A percentile compares a stretch with the other conserved stretches of the same genome.
phyloP scores from a whole-genome alignment of 306 rosid species.

The Echinosophora koreensis region DNA sequence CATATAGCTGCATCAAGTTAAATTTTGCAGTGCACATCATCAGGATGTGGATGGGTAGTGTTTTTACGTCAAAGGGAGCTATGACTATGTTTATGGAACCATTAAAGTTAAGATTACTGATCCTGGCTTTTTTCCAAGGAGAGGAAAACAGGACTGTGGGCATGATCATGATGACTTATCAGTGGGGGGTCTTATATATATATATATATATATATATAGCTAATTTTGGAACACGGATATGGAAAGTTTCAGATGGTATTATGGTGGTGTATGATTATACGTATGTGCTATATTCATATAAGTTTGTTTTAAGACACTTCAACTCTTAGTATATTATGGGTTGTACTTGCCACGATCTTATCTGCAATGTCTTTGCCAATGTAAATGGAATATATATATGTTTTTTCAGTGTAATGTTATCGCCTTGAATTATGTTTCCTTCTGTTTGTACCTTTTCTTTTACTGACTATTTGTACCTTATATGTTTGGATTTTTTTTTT shows the following conservation, averaged over 20 bases:
- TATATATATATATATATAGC: slow-evolving; percentile 56
- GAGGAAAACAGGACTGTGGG: slow-evolving; percentile 59
- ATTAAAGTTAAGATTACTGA: slow-evolving; percentile 54
- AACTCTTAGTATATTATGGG: slow-evolving; percentile 33
- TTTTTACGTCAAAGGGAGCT: slow-evolving; percentile 53
- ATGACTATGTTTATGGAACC: slow-evolving; percentile 61
- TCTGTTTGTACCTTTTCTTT: background rate
- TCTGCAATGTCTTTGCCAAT: slow-evolving; percentile 36
- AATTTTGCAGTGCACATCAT: slow-evolving; percentile 52
- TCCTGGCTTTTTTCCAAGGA: slow-evolving; percentile 58
- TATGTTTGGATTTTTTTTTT: too few relatives aligned
- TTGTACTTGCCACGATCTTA: background rate
- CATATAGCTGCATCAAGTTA: slow-evolving; percentile 64
- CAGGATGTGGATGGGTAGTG: slow-evolving; percentile 50
- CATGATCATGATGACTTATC: slow-evolving; percentile 59
- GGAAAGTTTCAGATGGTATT: slow-evolving; percentile 54
- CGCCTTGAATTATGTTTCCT: background rate
- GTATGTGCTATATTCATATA: slow-evolving; percentile 51
- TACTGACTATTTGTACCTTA: too few relatives aligned
- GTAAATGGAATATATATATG: slow-evolving; percentile 37
- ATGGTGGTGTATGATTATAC: slow-evolving; percentile 57
- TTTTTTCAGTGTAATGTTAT: slow-evolving; percentile 11
- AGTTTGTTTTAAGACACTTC: slow-evolving; percentile 48
- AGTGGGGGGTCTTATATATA: slow-evolving; percentile 53
- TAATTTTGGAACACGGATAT: slow-evolving; percentile 59